These are phyloP conservation scores for Xerocomellus chrysenteron DNA, from an alignment of 768 basidiomycete genomes.

Conservation along the genomic window DNA sequence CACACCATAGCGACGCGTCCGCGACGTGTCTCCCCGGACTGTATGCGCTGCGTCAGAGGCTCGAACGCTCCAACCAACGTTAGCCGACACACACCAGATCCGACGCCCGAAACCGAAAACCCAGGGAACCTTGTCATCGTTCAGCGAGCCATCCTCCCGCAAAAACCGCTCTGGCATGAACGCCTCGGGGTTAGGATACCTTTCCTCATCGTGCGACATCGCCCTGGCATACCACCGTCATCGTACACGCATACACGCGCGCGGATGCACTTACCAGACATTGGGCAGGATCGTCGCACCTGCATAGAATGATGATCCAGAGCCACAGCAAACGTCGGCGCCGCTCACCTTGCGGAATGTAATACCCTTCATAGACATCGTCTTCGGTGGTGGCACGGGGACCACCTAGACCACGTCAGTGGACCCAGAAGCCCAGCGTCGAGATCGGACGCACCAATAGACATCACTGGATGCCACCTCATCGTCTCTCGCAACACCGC, in stretches of 20 bases:
- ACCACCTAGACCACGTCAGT: slow-evolving; percentile 23
- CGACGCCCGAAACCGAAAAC: slow-evolving; percentile 23
- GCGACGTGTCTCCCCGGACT: slow-evolving; percentile 23
- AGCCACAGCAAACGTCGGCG: too few species aligned
- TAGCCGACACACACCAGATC: slow-evolving; percentile 10
- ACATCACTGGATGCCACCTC: slow-evolving; percentile 27
- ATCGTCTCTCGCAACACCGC: slow-evolving; percentile 35
- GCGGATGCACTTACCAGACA: slow-evolving; percentile 2
- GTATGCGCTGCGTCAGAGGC: background rate
- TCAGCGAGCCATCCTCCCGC: slow-evolving; percentile 8
- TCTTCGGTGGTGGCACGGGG: too few species aligned
- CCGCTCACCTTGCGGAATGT: too few species aligned
- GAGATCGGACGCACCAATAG: slow-evolving; percentile 20
- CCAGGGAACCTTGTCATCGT: slow-evolving; percentile 9
- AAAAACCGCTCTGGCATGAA: too few species aligned
- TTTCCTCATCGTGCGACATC: too few species aligned
- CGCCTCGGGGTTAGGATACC: too few species aligned
- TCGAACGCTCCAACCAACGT: background rate
- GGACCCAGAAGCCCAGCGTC: too few species aligned
- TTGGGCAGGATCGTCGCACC: slow-evolving; percentile 13
- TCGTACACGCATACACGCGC: background rate
- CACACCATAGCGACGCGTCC: slow-evolving; percentile 21
- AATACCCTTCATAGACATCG: too few species aligned
- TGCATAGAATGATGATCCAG: background rate
- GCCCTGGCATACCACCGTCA: background rate